These are phyloP conservation scores for Wickerhamiella siamensis DNA, from an alignment of 805 yeast species.

Conservation along the genomic window DNA sequence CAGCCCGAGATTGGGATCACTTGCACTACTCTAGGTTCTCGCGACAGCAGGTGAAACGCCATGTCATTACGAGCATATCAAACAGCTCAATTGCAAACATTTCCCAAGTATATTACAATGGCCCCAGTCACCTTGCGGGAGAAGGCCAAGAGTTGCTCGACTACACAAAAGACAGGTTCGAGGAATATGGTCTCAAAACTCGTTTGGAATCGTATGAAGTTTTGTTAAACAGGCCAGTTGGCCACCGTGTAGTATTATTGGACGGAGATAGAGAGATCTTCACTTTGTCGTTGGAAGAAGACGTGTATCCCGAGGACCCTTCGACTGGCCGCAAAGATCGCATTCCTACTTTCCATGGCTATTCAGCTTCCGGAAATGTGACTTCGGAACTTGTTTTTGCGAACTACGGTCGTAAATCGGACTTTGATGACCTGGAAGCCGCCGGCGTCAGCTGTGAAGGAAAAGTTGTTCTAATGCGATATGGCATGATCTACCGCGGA, in stretches of 20 bases:
- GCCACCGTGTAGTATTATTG: constrained; percentile 36
- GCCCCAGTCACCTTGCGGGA: constrained; percentile 26
- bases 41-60: constrained; percentile 11
- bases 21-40: constrained; percentile 12
- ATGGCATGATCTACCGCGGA: constrained; percentile 57
- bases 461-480: constrained; percentile 51
- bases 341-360: constrained; percentile 64
- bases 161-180: constrained; percentile 45
- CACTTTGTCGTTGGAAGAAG: constrained; percentile 42
- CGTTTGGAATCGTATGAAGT: constrained; percentile 44
- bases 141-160: constrained; percentile 28
- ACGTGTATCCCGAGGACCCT: constrained; percentile 38
- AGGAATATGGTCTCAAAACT: constrained; percentile 44
- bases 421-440: constrained; percentile 35
- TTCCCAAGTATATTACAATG: constrained; percentile 18
- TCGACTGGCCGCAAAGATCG: constrained; percentile 33
- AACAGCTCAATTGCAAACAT: constrained; percentile 8
- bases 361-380: constrained; percentile 61
- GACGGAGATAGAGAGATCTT: constrained; percentile 26
- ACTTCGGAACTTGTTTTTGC: constrained; percentile 53
- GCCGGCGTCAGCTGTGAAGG: constrained; percentile 39
- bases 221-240: constrained; percentile 47
- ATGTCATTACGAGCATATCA: constrained; percentile 3
- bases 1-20: constrained; percentile 19
- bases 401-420: constrained; percentile 52